Conservation (phyloP, 768 basidiomycete genomes). For the Trametopsis cervina region DNA sequence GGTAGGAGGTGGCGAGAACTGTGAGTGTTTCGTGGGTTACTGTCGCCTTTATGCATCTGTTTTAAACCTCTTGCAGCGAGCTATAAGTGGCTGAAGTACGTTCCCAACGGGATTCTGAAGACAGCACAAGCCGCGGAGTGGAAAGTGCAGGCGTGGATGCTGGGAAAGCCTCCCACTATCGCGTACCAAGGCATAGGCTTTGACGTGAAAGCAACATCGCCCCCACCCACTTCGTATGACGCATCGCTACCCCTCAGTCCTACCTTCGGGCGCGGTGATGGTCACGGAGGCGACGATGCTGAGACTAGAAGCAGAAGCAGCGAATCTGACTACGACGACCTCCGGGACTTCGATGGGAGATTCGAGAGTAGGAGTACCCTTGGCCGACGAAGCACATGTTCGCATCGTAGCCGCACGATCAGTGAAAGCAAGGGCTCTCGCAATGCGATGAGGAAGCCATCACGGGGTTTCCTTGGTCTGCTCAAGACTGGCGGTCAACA, state of each 20-base stretch:
- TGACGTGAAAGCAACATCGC: slow-evolving; percentile 34
- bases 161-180: slow-evolving; percentile 88
- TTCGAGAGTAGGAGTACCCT: slow-evolving; percentile 79
- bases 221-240: slow-evolving; percentile 4
- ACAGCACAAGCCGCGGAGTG: slow-evolving; percentile 97
- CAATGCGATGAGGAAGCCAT: slow-evolving; percentile 47
- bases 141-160: slow-evolving; percentile 95
- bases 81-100: slow-evolving; percentile 96
- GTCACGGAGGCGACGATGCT: slow-evolving; percentile 30
- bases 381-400: slow-evolving; percentile 34
- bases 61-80: slow-evolving; percentile 58
- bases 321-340: slow-evolving; percentile 81
- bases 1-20: slow-evolving; percentile 87
- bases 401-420: slow-evolving; percentile 20
- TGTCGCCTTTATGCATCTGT: background rate
- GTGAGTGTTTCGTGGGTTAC: slow-evolving; percentile 38
- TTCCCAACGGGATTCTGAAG: slow-evolving; percentile 87
- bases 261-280: slow-evolving; percentile 23
- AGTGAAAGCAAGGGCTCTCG: slow-evolving; percentile 26
- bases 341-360: slow-evolving; percentile 79
- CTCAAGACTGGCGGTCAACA: slow-evolving; percentile 44
- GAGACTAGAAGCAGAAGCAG: slow-evolving; percentile 69
- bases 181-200: slow-evolving; percentile 85
- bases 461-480: slow-evolving; percentile 60
- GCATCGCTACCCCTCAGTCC: slow-evolving; percentile 2